Evolutionary conservation across 306 rosid species (phyloP), one percentile per base, ranked within the genome.

Genomic region (Clitoria ternatea): DNA sequence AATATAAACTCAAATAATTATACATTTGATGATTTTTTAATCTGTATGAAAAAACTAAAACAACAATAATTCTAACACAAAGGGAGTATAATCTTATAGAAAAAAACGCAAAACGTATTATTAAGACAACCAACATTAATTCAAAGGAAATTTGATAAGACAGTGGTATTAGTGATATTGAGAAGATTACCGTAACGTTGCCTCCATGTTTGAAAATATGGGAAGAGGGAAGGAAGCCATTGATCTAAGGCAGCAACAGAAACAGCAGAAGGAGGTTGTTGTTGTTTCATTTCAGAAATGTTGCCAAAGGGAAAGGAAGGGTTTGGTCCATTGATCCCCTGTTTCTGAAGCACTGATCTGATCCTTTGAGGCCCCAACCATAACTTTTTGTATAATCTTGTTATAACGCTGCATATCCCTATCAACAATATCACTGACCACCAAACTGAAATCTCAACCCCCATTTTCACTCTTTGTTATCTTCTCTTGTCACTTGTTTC

Each of bases 281-380:
- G 22, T 2, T 17, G 4, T 1, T 64, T 65, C 63, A 80, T 53
- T 53, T 75, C 75, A 14, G 50, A 26, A 33, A 56, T 19, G 48
- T 63, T 80, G 1, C 80, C 84, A 1, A 18, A 75, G 4, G 72
- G 80, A 6, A 80, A 80, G 4, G 59, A 62, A 70, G 81, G 78
- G 0, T 61, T 64, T 47, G 84, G 81, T 59, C 84, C 84, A 1
- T 40, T 64, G 72, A 80, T 80, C 49, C 70, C 66, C 69, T 71
- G 79, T 26, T 73, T 73, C 13, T 50, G 45, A 39, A 79, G 67
- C 24, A 50, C 36, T 1, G 27, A 22, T 48, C 75, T 23, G 12
- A 79, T 73, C 72, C 83, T 66, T 49, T 27, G 19, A 1, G 83
- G 76, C 37, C 2, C 40, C 26, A 14, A 42, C 72, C 71, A 67